Evolutionary conservation across 306 rosid genomes (phyloP).

Genomic region (Cucurbita argyrosperma): DNA sequence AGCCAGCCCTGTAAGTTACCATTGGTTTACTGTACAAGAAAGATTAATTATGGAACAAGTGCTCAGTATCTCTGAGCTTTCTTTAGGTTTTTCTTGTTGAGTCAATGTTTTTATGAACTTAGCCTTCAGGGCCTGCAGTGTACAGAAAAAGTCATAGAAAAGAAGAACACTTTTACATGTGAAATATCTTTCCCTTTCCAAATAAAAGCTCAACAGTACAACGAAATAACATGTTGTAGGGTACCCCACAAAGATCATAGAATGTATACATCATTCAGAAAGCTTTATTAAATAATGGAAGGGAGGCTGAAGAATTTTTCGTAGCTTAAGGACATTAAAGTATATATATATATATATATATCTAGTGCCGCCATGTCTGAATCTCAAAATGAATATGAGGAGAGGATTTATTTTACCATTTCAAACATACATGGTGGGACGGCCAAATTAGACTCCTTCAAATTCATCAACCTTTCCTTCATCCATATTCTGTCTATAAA

Average conservation of each 20-base stretch:
- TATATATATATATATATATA: not conserved
- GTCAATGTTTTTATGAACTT: not conserved
- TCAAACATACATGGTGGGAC: not conserved
- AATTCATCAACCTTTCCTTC: not conserved
- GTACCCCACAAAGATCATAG: not conserved
- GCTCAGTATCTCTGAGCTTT: not conserved
- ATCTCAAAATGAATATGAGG: not conserved
- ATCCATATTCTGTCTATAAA: not conserved
- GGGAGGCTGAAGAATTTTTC: too few species aligned
- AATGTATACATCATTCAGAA: too few species aligned
- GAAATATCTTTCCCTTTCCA: not conserved
- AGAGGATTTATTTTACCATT: not conserved
- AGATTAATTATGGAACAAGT: not conserved
- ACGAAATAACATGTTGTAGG: not conserved
- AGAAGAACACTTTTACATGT: not conserved
- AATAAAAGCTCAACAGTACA: not conserved
- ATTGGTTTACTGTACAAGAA: not conserved
- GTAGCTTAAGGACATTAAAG: too few species aligned
- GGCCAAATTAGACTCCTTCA: not conserved
- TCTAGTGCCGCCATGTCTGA: not conserved
- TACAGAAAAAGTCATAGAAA: not conserved
- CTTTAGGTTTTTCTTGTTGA: not conserved
- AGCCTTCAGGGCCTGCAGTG: not conserved
- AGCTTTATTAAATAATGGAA: too few species aligned
- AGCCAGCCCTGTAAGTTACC: not conserved